Evolutionary conservation across 345 rosid genomes (phyloP), one percentile per base, ranked within the genome.

Genomic region (Salix suchowensis): DNA sequence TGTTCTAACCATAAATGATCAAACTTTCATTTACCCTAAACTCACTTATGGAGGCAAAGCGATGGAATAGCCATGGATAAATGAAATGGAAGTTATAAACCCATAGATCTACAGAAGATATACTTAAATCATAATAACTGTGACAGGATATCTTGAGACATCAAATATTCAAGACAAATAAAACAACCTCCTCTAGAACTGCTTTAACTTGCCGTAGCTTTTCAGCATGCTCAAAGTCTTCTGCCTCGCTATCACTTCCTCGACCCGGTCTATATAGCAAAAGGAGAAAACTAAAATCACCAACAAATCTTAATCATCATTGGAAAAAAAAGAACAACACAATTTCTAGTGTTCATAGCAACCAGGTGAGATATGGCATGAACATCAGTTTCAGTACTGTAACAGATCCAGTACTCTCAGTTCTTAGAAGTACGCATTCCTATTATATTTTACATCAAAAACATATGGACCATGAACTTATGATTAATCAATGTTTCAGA

Each of bases 141-240:
- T 24, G 39, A 13, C n/a, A 39, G 5, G 23, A 12, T 18, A 42
- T 32, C 39, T 11, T 54, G 68, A 64, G 37, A 26, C 19, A 34
- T 21, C 44, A 34, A 34, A 76, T 42, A 32, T 52, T 61, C 18
- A 37, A 71, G 79, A 73, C 58, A 66, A 74, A 68, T n/a, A 60
- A 69, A 68, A 73, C 78, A 73, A 93, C 99, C 99, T 96, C 99
- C 84, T 94, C 99, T 74, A 96, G 96, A 68, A 94, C 99, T 44
- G 95, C 98, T 89, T 93, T 96, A 62, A 96, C 99, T 85, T 92
- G 99, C 48, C 97, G 97, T 86, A 96, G 94, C 90, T 94, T 96
- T 85, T 96, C 99, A 80, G 98, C 97, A 82, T 96, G 99, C 85
- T 96, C 99, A 76, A 90, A 74, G 84, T 92, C 99, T 85, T 96